Conservation (phyloP, 2,329 filamentous ascomycete species). For the Paracorniculantispora psalliotae region DNA sequence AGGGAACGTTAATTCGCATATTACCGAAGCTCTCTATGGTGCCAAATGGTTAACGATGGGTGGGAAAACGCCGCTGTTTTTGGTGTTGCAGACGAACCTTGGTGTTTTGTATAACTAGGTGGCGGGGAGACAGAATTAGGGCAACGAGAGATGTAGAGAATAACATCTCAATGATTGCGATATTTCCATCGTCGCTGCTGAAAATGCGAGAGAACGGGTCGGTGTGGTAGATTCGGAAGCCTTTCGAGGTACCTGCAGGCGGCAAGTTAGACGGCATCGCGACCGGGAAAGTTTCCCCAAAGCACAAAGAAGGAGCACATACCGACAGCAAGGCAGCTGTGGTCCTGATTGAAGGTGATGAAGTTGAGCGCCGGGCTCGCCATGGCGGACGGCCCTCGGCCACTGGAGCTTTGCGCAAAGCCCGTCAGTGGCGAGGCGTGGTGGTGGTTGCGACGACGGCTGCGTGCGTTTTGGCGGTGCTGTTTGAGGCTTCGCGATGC, state of each 20-base stretch:
- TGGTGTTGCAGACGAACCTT: constrained; percentile 76
- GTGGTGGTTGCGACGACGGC: neutral
- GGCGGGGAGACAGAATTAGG: constrained; percentile 82
- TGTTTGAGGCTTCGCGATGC: constrained; percentile 1
- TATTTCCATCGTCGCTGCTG: constrained; percentile 90
- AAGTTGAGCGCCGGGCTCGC: constrained; percentile 79
- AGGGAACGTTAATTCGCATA: constrained; percentile 97
- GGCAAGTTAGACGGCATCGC: neutral
- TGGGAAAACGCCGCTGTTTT: neutral
- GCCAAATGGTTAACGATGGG: constrained; percentile 17
- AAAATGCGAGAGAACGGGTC: constrained; percentile 95
- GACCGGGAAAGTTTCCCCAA: neutral
- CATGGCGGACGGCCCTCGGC: constrained; percentile 42
- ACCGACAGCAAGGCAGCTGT: constrained; percentile 95
- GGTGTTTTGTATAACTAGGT: constrained; percentile 94
- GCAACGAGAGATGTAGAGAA: constrained; percentile 97
- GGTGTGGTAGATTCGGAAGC: constrained; percentile 94
- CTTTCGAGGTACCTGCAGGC: constrained; percentile 73
- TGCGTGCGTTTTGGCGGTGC: constrained; percentile 2
- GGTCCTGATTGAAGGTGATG: constrained; percentile 98
- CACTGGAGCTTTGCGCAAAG: neutral
- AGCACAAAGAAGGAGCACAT: constrained; percentile 20
- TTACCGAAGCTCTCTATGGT: constrained; percentile 63
- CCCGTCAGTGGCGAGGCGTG: neutral
- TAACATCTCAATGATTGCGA: constrained; percentile 95